A percentile compares a stretch with the other conserved stretches of the same genome.
These are phyloP conservation scores for Austroboletus eburneus DNA, from an alignment of 768 basidiomycete species.

Conservation along the genomic window DNA sequence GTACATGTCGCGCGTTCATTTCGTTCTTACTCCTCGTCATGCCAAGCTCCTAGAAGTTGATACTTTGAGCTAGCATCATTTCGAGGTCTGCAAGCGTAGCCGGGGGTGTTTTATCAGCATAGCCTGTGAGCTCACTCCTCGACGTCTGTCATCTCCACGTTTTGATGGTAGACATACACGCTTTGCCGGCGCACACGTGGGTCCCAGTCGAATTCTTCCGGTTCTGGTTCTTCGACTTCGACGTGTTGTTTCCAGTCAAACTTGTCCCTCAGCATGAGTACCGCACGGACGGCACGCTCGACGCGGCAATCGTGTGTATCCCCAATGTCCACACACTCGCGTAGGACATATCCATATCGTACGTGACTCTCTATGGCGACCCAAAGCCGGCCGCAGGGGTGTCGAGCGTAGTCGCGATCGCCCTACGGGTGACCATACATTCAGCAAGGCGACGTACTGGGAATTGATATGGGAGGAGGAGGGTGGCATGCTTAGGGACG, in stretches of 20 bases:
- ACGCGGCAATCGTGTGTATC: slow-evolving; percentile 71
- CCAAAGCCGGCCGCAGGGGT: slow-evolving; percentile 25
- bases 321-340: slow-evolving; percentile 60
- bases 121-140: slow-evolving; percentile 32
- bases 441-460: slow-evolving; percentile 67
- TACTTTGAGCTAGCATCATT: too few relatives aligned
- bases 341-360: slow-evolving; percentile 68
- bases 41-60: too few relatives aligned
- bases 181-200: too few relatives aligned
- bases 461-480: slow-evolving; percentile 42
- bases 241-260: slow-evolving; percentile 84
- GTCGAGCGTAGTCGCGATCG: slow-evolving; percentile 34
- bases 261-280: slow-evolving; percentile 71
- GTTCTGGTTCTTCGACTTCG: slow-evolving; percentile 73
- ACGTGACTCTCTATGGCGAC: slow-evolving; percentile 26
- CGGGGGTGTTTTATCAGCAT: slow-evolving; percentile 27
- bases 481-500: too few relatives aligned
- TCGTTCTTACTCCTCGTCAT: too few relatives aligned
- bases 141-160: slow-evolving; percentile 26
- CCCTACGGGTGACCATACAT: slow-evolving; percentile 59
- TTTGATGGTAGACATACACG: too few relatives aligned
- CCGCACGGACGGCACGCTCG: slow-evolving; percentile 75
- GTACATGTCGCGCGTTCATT: too few relatives aligned
- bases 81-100: slow-evolving; percentile 21
- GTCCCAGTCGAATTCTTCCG: slow-evolving; percentile 73